phyloP scores from a whole-genome alignment of 2,329 filamentous ascomycete species.

The Colletotrichum sp. region DNA sequence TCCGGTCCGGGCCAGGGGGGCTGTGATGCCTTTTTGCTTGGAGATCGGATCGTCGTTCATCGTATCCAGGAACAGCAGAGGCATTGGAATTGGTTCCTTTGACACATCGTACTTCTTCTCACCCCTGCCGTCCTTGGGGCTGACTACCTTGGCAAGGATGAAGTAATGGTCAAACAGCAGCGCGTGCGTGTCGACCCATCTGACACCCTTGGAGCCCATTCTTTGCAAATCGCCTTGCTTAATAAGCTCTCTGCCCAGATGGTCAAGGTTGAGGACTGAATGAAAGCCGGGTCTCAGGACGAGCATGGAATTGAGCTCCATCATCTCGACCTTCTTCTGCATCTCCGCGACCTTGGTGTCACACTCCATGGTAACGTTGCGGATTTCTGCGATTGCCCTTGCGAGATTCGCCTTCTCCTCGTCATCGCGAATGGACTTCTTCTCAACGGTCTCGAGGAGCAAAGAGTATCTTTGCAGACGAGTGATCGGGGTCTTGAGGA shows the following conservation, averaged over 20 bases:
- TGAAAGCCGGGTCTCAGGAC: slow-evolving; percentile 88
- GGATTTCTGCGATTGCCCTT: slow-evolving; percentile 91
- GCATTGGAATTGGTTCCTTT: slow-evolving; percentile 95
- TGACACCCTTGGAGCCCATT: slow-evolving; percentile 86
- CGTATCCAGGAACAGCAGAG: slow-evolving; percentile 89
- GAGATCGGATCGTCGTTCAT: slow-evolving; percentile 90
- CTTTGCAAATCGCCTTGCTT: slow-evolving; percentile 88
- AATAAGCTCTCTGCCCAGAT: slow-evolving; percentile 90
- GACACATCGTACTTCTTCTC: slow-evolving; percentile 93
- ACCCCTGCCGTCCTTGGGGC: slow-evolving; percentile 71
- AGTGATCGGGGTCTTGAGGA: slow-evolving; percentile 91
- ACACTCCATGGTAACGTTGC: slow-evolving; percentile 85
- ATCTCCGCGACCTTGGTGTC: slow-evolving; percentile 92
- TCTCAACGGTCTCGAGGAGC: slow-evolving; percentile 80
- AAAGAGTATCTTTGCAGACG: slow-evolving; percentile 89
- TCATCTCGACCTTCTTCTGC: slow-evolving; percentile 87
- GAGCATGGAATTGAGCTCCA: slow-evolving; percentile 82
- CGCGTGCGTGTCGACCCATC: slow-evolving; percentile 92
- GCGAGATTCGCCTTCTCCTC: slow-evolving; percentile 88
- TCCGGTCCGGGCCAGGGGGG: slow-evolving; percentile 63
- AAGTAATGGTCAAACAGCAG: slow-evolving; percentile 97
- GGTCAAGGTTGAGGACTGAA: slow-evolving; percentile 87
- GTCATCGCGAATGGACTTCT: slow-evolving; percentile 81
- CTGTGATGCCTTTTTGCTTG: slow-evolving; percentile 78
- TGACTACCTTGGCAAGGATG: slow-evolving; percentile 83